A percentile compares a stretch with the other conserved stretches of the same genome.
Evolutionary conservation across 305 asterid species (phyloP).

Genomic region (Fraxinus velutina): DNA sequence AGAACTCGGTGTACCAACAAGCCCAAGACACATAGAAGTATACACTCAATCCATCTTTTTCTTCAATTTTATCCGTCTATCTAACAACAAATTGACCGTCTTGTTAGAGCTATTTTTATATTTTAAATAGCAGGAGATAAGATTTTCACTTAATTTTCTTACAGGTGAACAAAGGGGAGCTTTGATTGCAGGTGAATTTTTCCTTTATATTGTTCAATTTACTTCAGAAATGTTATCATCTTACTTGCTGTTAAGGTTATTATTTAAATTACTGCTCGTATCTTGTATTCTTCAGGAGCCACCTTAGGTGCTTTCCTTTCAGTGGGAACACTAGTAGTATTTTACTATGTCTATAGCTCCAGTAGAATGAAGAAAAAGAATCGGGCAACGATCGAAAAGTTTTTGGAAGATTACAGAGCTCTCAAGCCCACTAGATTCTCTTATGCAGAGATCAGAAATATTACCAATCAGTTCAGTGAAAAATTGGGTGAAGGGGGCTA

Average conservation of each 20-base stretch:
- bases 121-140: background rate
- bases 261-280: background rate
- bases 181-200: slow-evolving; percentile 4
- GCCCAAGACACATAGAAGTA: background rate
- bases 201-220: background rate
- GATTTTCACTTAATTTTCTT: background rate
- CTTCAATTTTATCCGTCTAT: background rate
- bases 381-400: slow-evolving; percentile 1
- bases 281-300: slow-evolving; percentile 14
- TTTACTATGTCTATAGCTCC: slow-evolving; percentile 10
- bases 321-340: background rate
- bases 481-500: slow-evolving; percentile 26
- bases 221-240: background rate
- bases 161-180: background rate
- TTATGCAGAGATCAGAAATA: slow-evolving; percentile 18
- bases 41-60: background rate
- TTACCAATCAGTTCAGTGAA: slow-evolving; percentile 18
- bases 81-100: background rate
- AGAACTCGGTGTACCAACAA: background rate
- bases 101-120: background rate
- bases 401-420: slow-evolving; percentile 26
- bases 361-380: slow-evolving; percentile 12
- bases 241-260: background rate
- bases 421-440: slow-evolving; percentile 26
- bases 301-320: slow-evolving; percentile 23